These are phyloP conservation scores for Sclerospora graminicola DNA, from an alignment of 352 stramenopile species.

Conservation along the genomic window DNA sequence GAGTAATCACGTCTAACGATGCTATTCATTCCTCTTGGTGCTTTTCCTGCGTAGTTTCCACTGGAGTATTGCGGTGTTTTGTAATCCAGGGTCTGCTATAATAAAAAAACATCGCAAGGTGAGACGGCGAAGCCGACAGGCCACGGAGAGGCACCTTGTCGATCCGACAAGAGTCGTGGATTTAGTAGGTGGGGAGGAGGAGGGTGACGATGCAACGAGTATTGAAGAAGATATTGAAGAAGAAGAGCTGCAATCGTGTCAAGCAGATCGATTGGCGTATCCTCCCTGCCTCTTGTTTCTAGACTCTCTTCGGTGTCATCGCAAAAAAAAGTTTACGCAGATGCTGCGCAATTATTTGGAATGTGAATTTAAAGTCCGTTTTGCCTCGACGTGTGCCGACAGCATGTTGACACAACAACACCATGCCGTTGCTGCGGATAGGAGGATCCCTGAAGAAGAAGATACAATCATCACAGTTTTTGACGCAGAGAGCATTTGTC, in stretches of 20 bases:
- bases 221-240: constrained; percentile 18
- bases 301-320: constrained; percentile 91
- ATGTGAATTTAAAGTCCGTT: constrained; percentile 50
- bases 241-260: constrained; percentile 35
- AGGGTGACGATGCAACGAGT: not conserved
- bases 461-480: constrained; percentile 35
- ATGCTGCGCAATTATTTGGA: constrained; percentile 85
- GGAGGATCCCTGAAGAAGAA: constrained; percentile 4
- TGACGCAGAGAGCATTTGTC: constrained; percentile 32
- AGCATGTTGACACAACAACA: not conserved
- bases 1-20: too few relatives aligned
- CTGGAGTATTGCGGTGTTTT: constrained; percentile 85
- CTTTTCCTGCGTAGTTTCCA: constrained; percentile 49
- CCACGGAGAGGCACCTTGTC: not conserved
- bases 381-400: constrained; percentile 9
- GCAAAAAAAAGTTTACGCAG: constrained; percentile 78
- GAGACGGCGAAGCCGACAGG: not conserved
- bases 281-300: constrained; percentile 88
- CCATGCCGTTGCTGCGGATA: not conserved
- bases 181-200: constrained; percentile 16
- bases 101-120: constrained; percentile 34
- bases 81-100: constrained; percentile 67
- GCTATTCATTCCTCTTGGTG: too few relatives aligned
- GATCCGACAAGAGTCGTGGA: constrained; percentile 22
- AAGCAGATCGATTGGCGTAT: constrained; percentile 24